Conservation (phyloP, 1,284 basidiomycete species). For the Ustilago nuda region DNA sequence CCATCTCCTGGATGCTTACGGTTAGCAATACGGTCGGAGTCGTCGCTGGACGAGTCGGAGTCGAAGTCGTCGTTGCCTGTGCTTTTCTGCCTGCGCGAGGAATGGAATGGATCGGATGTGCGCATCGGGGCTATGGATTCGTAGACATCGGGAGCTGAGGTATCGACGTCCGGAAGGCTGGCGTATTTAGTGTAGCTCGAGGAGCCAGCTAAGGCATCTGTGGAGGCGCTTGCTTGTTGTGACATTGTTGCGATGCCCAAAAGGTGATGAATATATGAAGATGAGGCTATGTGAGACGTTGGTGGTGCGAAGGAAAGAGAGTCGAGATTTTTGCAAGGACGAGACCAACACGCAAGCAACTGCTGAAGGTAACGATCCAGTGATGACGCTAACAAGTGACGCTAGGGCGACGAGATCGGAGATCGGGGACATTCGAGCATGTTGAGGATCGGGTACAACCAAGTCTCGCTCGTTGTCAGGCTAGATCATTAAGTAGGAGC, state of each 20-base stretch:
- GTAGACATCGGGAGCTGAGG: conserved; percentile 45
- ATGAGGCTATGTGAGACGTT: background rate
- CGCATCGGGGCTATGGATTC: conserved; percentile 21
- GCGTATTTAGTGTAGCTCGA: conserved; percentile 40
- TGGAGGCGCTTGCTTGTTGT: conserved; percentile 6
- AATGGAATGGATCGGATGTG: conserved; percentile 11
- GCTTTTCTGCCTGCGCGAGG: conserved; percentile 11
- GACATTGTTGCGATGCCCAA: conserved; percentile 8
- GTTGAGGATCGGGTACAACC: too few species aligned
- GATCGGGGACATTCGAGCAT: too few species aligned
- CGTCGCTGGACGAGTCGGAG: conserved; percentile 29
- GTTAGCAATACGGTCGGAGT: conserved; percentile 22
- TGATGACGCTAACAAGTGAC: too few species aligned
- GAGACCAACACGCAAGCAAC: conserved; percentile 29
- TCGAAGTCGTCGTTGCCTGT: conserved; percentile 7
- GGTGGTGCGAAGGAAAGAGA: background rate
- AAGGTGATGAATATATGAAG: background rate
- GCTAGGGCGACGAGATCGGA: too few species aligned
- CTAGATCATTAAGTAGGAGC: too few species aligned
- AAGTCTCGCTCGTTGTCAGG: too few species aligned
- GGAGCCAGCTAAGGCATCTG: background rate
- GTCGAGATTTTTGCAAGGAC: background rate
- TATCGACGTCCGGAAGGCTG: conserved; percentile 47
- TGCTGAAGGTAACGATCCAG: too few species aligned
- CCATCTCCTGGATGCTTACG: conserved; percentile 36